phyloP scores from a whole-genome alignment of 768 basidiomycete species.

The Agaricus sinodeliciosus region DNA sequence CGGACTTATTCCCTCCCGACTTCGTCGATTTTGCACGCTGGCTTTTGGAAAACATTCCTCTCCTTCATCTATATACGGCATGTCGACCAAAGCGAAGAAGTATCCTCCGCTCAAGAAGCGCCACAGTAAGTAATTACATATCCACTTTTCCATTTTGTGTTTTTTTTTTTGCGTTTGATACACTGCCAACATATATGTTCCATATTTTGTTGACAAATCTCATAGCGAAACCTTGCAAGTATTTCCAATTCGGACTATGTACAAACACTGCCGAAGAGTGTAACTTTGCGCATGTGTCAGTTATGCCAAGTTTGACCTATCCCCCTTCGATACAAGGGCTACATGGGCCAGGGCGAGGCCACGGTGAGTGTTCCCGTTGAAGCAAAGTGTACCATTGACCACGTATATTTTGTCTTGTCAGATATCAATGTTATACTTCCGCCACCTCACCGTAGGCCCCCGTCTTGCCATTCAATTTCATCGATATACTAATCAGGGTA shows the following conservation, averaged over 20 bases:
- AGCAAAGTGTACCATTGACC: background rate
- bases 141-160: background rate
- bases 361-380: background rate
- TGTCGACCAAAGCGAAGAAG: slow-evolving; percentile 22
- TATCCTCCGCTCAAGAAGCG: slow-evolving; percentile 30
- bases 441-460: background rate
- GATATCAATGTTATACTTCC: background rate
- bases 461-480: too few species aligned
- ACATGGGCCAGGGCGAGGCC: background rate
- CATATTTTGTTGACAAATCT: background rate
- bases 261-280: slow-evolving; percentile 38
- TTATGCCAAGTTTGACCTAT: slow-evolving; percentile 16
- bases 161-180: slow-evolving; percentile 1
- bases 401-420: background rate
- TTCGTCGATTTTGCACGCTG: background rate
- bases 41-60: background rate
- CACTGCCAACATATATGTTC: background rate
- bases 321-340: background rate
- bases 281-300: slow-evolving; percentile 38
- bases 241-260: slow-evolving; percentile 36
- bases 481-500: background rate
- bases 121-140: slow-evolving; percentile 25
- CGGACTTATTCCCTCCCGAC: slow-evolving; percentile 2
- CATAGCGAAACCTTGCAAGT: slow-evolving; percentile 45
- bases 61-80: slow-evolving; percentile 9